Evolutionary conservation across 2,329 filamentous ascomycete species (phyloP), one percentile per base, ranked within the genome.

Genomic region (Monilinia laxa): DNA sequence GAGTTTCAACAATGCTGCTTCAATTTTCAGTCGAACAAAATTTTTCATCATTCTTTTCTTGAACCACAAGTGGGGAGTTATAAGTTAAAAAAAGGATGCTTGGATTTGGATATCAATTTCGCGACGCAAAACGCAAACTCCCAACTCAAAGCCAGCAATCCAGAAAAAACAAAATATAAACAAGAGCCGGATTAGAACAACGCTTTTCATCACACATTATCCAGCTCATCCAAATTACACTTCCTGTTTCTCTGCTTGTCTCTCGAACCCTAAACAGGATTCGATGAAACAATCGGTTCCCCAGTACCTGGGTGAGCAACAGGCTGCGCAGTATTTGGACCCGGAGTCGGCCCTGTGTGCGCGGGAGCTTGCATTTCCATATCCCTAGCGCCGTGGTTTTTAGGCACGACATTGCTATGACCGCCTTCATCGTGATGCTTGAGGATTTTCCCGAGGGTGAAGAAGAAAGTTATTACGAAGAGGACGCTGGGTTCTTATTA

Each of bases 361-460:
- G 10, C 55, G 0, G 47, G 63, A 16, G 47, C 28, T 16, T 66
- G 64, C 64, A 66, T 66, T 25, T 66, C 64, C 56, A 66, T 49
- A 20, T 31, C 49, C 12, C 2, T n/a, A 16, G 40, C 40, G 25
- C 2, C 28, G 16, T 56, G 20, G 0, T 38, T 23, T 2, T 49
- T 42, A 3, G 25, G 25, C 5, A 20, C 11, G 1, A 56, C 47
- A 9, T 7, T 53, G 20, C 64, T 45, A 20, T 62, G 64, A 20
- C 51, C 14, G 3, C 64, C 57, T 1, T 59, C 12, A 42, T 53
- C 49, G 12, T 25, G 56, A 35, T 66, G 64, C 7, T 53, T 31
- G 52, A 53, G 38, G 5, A 62, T 53, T 20, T 47, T 51, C 16
- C 12, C 14, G 4, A 66, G 25, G 16, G 56, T 62, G n/a, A 47